These are phyloP conservation scores for Ceratocystis huliohia DNA, from an alignment of 2,329 filamentous ascomycete species.

Conservation along the genomic window DNA sequence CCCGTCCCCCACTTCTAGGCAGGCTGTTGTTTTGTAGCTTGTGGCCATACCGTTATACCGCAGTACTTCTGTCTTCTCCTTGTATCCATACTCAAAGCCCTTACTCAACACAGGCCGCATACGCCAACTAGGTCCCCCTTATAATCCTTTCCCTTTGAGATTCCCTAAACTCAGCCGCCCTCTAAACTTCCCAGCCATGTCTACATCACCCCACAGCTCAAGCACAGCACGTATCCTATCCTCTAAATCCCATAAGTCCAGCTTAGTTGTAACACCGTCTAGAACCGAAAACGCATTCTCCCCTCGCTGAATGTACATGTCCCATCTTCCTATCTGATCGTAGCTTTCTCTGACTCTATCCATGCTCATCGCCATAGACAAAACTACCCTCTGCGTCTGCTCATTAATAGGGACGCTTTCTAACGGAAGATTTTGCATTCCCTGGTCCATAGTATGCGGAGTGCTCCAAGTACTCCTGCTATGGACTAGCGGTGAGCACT, in stretches of 20 bases:
- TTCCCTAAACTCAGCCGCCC: neutral
- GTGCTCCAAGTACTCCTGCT: neutral
- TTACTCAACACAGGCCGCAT: neutral
- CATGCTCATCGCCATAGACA: neutral
- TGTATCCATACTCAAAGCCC: too few species aligned
- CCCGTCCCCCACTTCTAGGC: neutral
- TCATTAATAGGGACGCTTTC: conserved; percentile 24
- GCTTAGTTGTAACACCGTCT: neutral
- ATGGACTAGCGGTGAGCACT: neutral
- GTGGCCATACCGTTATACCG: neutral
- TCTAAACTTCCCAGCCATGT: neutral
- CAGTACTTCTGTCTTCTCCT: neutral
- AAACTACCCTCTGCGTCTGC: conserved; percentile 21
- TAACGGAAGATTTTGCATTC: conserved; percentile 22
- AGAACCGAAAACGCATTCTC: neutral
- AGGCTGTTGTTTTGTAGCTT: too few species aligned
- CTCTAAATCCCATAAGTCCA: neutral
- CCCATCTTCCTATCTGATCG: neutral
- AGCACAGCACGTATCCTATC: neutral
- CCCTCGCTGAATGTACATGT: neutral
- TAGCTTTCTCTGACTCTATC: neutral
- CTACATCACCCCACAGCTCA: neutral
- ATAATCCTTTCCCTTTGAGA: conserved; percentile 6
- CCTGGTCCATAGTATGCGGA: neutral
- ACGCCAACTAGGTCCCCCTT: too few species aligned